A percentile compares a stretch with the other conserved stretches of the same genome.
Conservation (phyloP, 257 asterid species). For the Nicotiana undulata region DNA sequence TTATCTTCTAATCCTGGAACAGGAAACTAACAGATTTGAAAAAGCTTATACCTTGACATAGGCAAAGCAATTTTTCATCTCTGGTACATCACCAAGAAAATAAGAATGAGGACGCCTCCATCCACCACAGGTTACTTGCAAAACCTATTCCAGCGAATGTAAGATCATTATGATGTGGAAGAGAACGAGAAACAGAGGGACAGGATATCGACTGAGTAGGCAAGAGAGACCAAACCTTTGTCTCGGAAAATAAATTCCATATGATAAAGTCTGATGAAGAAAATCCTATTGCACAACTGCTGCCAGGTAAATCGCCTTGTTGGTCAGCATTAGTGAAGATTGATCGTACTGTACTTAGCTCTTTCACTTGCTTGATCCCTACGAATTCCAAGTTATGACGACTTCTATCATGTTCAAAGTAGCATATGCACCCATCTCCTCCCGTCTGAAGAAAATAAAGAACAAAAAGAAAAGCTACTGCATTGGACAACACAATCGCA, state of each 20-base stretch:
- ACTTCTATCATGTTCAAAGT: constrained; percentile 56
- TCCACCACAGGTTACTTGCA: constrained; percentile 85
- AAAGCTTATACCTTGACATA: constrained; percentile 63
- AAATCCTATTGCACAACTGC: constrained; percentile 80
- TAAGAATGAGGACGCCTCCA: constrained; percentile 98
- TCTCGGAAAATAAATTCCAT: constrained; percentile 67
- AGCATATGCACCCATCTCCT: constrained; percentile 97
- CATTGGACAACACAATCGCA: not conserved
- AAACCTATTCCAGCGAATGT: constrained; percentile 37
- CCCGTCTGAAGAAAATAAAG: constrained; percentile 54
- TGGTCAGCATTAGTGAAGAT: constrained; percentile 31
- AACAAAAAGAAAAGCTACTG: not conserved
- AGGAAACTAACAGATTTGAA: constrained; percentile 4
- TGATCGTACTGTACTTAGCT: constrained; percentile 57
- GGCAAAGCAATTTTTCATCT: constrained; percentile 77
- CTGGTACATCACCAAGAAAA: constrained; percentile 72
- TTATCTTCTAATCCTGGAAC: not conserved
- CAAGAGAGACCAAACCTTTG: constrained; percentile 52
- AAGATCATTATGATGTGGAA: not conserved
- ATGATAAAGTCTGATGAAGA: constrained; percentile 74
- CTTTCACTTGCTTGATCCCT: constrained; percentile 91
- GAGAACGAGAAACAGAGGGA: not conserved
- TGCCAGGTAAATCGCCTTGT: constrained; percentile 30
- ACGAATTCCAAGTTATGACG: constrained; percentile 52
- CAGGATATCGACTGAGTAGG: not conserved